These are phyloP conservation scores for Penicillium parvum DNA, from an alignment of 495 filamentous ascomycete genomes.

Conservation along the genomic window DNA sequence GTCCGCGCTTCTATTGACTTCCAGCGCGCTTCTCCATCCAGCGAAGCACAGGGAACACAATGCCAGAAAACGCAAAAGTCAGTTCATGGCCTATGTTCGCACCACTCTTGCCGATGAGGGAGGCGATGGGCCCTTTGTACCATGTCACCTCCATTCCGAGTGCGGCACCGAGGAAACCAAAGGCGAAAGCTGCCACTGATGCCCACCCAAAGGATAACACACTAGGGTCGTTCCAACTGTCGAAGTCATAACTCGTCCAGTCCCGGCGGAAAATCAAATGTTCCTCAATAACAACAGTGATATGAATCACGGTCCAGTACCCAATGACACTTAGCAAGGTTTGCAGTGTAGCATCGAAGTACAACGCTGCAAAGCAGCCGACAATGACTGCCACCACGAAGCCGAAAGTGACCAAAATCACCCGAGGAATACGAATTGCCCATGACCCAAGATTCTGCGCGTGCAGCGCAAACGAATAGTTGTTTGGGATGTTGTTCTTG, in stretches of 20 bases:
- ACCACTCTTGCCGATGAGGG: conserved; percentile 51
- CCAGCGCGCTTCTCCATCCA: conserved; percentile 21
- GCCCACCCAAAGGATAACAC: conserved; percentile 62
- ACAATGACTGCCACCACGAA: conserved; percentile 20
- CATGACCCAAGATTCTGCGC: conserved; percentile 33
- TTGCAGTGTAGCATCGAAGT: conserved; percentile 23
- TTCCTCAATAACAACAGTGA: conserved; percentile 59
- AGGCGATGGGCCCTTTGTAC: conserved; percentile 62
- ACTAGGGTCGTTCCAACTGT: conserved; percentile 48
- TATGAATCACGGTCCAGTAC: conserved; percentile 75
- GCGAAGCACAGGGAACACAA: conserved; percentile 19
- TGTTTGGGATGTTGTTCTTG: conserved; percentile 32
- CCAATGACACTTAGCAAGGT: conserved; percentile 33
- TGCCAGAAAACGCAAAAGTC: conserved; percentile 31
- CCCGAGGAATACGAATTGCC: conserved; percentile 29
- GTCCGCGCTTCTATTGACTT: not conserved
- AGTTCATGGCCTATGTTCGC: conserved; percentile 69
- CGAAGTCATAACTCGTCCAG: conserved; percentile 52
- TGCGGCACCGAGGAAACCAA: conserved; percentile 62
- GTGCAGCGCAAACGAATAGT: conserved; percentile 27
- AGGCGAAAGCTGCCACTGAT: conserved; percentile 55
- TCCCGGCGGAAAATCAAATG: conserved; percentile 65
- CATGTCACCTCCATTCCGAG: conserved; percentile 68
- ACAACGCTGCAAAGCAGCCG: conserved; percentile 23
- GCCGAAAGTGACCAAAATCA: conserved; percentile 25